A percentile compares a stretch with the other conserved stretches of the same genome.
phyloP scores from a whole-genome alignment of 805 yeast species.

The Barnettozyma sp. region DNA sequence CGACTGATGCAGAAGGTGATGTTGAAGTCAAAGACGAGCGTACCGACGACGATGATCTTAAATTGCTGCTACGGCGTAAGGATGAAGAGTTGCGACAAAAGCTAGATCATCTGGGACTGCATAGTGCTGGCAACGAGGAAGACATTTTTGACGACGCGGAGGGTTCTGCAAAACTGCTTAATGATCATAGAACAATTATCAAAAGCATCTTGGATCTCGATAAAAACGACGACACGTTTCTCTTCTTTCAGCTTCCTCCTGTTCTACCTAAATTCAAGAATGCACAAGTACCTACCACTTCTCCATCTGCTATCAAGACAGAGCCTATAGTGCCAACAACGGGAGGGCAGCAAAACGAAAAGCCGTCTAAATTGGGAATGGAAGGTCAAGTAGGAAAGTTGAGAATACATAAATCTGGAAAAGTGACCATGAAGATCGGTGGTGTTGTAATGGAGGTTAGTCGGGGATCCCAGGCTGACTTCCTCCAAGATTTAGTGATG shows the following conservation, averaged over 20 bases:
- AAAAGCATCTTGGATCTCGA: conserved; percentile 24
- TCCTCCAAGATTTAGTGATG: conserved; percentile 70
- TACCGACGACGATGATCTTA: conserved; percentile 14
- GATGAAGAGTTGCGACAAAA: conserved; percentile 25
- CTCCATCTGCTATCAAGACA: conserved; percentile 10
- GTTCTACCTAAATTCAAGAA: conserved; percentile 30
- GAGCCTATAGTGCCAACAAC: neutral
- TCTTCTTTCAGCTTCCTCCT: conserved; percentile 35
- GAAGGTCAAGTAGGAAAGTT: conserved; percentile 67
- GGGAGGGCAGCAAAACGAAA: conserved; percentile 1
- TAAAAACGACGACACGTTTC: conserved; percentile 28
- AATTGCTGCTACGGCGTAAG: conserved; percentile 18
- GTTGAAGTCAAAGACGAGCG: conserved; percentile 20
- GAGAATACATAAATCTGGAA: conserved; percentile 80
- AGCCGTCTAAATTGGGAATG: conserved; percentile 8
- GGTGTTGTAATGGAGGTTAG: conserved; percentile 60
- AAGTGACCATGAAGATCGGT: conserved; percentile 67
- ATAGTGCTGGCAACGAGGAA: conserved; percentile 19
- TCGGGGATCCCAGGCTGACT: conserved; percentile 60
- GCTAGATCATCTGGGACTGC: conserved; percentile 23
- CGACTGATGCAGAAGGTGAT: neutral
- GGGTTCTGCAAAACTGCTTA: conserved; percentile 29
- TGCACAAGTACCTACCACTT: conserved; percentile 8
- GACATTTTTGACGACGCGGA: conserved; percentile 30
- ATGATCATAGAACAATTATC: conserved; percentile 35